phyloP scores from a whole-genome alignment of 1,284 basidiomycete species.

The Heliocybe sulcata region DNA sequence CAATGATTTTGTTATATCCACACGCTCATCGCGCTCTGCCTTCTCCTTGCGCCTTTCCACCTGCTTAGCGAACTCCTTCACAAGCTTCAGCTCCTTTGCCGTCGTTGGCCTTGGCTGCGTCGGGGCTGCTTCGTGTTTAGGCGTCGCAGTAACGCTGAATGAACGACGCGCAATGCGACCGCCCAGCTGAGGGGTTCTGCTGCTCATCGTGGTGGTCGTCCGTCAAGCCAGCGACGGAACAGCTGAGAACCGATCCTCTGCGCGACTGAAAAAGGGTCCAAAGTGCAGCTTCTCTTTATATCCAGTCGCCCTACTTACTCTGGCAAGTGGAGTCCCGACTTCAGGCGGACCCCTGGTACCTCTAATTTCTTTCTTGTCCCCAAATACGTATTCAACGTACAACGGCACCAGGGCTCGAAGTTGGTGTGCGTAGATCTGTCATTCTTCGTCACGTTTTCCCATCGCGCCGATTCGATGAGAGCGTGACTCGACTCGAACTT shows the following conservation, averaged over 20 bases:
- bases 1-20: constrained; percentile 28
- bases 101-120: not conserved
- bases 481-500: too few species aligned
- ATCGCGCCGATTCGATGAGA: too few species aligned
- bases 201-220: not conserved
- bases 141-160: not conserved
- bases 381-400: too few species aligned
- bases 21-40: constrained; percentile 36
- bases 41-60: constrained; percentile 20
- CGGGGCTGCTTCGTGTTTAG: not conserved
- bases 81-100: not conserved
- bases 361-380: too few species aligned
- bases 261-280: not conserved
- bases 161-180: not conserved
- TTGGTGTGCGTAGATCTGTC: too few species aligned
- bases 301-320: not conserved
- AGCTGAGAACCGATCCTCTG: not conserved
- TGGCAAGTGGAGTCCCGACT: too few species aligned
- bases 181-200: not conserved
- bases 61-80: constrained; percentile 5
- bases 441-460: too few species aligned
- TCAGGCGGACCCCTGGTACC: too few species aligned
- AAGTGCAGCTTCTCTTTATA: not conserved
- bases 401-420: too few species aligned
- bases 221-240: not conserved